Conservation (phyloP, 2,329 filamentous ascomycete genomes). For the Fusarium sp. region DNA sequence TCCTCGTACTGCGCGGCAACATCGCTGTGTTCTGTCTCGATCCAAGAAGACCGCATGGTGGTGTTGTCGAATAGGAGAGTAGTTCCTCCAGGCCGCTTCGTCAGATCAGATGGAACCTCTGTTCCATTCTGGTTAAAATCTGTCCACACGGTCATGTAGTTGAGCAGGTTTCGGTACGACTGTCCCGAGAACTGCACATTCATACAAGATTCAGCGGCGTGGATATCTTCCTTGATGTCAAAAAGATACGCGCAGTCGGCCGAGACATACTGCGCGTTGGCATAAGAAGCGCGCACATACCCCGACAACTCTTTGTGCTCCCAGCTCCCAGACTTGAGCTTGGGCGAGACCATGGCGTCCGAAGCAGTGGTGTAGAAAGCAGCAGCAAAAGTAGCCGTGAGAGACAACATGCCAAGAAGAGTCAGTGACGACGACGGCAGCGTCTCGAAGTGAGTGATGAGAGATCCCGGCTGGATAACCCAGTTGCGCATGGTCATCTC, state of each 20-base stretch:
- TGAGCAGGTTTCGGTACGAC: conserved; percentile 75
- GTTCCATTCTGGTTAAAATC: conserved; percentile 57
- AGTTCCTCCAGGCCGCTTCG: conserved; percentile 66
- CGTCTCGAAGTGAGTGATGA: conserved; percentile 75
- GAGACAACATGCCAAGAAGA: conserved; percentile 70
- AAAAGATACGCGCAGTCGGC: conserved; percentile 72
- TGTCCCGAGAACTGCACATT: conserved; percentile 76
- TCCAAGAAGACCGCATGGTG: conserved; percentile 76
- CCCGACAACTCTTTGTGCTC: conserved; percentile 63
- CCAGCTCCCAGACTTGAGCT: conserved; percentile 69
- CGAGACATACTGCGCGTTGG: conserved; percentile 68
- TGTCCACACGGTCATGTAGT: conserved; percentile 69
- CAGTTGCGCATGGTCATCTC: conserved; percentile 81
- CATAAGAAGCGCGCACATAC: conserved; percentile 69
- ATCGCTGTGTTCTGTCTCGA: conserved; percentile 65
- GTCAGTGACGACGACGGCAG: conserved; percentile 72
- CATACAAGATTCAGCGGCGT: conserved; percentile 68
- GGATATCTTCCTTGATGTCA: conserved; percentile 51
- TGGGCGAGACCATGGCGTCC: conserved; percentile 78
- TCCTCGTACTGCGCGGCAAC: conserved; percentile 61
- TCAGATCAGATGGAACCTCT: conserved; percentile 54
- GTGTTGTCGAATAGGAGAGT: conserved; percentile 78
- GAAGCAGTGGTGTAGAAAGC: conserved; percentile 82
- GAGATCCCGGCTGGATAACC: conserved; percentile 77
- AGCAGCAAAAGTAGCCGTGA: conserved; percentile 72